Conservation (phyloP, 768 basidiomycete species). For the Boletus eberwhitei region DNA sequence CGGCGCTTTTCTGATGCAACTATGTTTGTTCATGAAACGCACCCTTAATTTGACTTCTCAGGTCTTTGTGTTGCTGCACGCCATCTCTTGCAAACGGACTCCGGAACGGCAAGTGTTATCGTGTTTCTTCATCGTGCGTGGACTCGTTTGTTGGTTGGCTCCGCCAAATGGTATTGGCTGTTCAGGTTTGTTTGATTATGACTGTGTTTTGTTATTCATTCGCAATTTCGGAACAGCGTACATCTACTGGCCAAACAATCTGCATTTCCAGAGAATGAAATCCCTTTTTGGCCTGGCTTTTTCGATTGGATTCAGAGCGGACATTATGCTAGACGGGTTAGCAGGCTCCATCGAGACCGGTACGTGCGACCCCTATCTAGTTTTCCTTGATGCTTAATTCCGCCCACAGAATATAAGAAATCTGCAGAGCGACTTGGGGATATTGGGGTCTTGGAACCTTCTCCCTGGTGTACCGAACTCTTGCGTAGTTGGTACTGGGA, state of each 20-base stretch:
- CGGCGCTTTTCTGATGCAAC: constrained; percentile 28
- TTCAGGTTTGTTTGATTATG: constrained; percentile 27
- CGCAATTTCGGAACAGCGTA: constrained; percentile 29
- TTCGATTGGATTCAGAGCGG: constrained; percentile 31
- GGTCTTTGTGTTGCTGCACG: constrained; percentile 15
- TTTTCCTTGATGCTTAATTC: background rate
- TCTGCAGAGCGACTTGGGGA: constrained; percentile 32
- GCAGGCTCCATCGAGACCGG: constrained; percentile 31
- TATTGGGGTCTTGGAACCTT: constrained; percentile 28
- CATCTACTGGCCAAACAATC: constrained; percentile 38
- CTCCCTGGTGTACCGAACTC: constrained; percentile 14
- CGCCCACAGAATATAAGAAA: constrained; percentile 34
- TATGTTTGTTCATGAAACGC: constrained; percentile 21
- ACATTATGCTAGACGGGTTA: constrained; percentile 38
- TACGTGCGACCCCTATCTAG: background rate
- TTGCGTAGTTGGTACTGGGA: constrained; percentile 38
- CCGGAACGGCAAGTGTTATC: constrained; percentile 30
- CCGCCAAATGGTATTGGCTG: constrained; percentile 36
- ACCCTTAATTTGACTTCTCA: constrained; percentile 29
- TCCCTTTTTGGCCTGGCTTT: constrained; percentile 40
- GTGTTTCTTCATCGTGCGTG: constrained; percentile 28
- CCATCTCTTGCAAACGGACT: constrained; percentile 14
- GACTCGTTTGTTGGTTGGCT: constrained; percentile 30
- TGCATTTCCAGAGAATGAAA: constrained; percentile 36
- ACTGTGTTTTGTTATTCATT: background rate